Base-by-base conservation (phyloP, 768 basidiomycete genomes). In the Mycena chlorophos region DNA sequence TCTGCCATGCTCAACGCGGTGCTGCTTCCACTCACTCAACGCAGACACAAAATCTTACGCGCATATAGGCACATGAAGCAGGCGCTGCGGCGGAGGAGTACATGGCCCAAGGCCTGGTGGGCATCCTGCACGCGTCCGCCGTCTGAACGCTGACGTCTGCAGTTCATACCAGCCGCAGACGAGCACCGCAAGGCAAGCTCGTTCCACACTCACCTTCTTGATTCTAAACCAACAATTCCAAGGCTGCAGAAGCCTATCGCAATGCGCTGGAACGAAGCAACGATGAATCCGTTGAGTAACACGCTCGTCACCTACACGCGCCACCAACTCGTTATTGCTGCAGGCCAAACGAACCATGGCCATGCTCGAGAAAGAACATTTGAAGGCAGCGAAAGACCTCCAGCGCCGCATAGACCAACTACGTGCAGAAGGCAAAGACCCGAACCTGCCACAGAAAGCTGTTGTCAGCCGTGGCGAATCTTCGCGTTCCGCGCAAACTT, bases 81-180 rank as follows among this genome's bases (percentile, higher is more conserved):
- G 87, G 87, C 51, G 85, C 86, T 16, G 88, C 87, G 64, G 90
- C 89, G 30, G 89, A 92, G 49, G 89, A 91, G 55, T 83, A 80
- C 64, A 66, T 80, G 42, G 77, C 75, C 13, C 79, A 82, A 55
- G 91, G 91, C 13, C 74, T 89, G 5, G 78, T 90, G 10, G 23
- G 28, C 29, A 3, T 16, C 30, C 20, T 49, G 14, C 4, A 49
- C 8, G 30, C 31, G 5, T 31, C 22, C 26, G 48, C 42, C 43
- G 37, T 20, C 39, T 57, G 10, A 49, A 12, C 17, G 45, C 23
- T 22, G 20, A 5, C 23, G 16, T 27, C 14, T 42, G 30, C 49
- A 58, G 54, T 42, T 62, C 49, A 80, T 90, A 20, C 82, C 83
- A 30, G 88, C 91, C 12, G 78, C 83, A 23, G 85, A 89, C 57